Conservation (phyloP, 441 rosid genomes). For the Pelargonium australe region DNA sequence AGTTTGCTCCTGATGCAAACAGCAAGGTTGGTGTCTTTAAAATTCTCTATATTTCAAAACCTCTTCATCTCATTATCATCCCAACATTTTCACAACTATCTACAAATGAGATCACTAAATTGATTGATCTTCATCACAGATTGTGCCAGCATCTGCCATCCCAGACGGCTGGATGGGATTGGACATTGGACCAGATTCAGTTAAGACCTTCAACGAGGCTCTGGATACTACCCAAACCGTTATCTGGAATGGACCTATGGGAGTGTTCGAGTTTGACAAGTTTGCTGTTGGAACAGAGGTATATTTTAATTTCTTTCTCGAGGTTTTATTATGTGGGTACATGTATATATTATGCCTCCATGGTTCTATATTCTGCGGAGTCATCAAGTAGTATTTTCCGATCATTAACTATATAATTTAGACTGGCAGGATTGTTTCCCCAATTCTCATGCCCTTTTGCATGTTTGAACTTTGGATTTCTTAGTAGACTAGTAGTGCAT, state of each 20-base stretch:
- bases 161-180: constrained; percentile 98
- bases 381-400: too few relatives aligned
- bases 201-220: constrained; percentile 61
- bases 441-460: too few relatives aligned
- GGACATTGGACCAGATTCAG: constrained; percentile 84
- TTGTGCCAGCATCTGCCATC: constrained; percentile 65
- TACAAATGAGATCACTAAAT: not conserved
- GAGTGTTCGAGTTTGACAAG: constrained; percentile 84
- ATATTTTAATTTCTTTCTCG: not conserved
- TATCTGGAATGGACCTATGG: constrained; percentile 99
- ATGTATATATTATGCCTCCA: too few relatives aligned
- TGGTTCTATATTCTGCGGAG: too few relatives aligned
- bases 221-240: constrained; percentile 68
- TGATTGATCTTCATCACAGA: constrained; percentile 34
- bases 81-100: not conserved
- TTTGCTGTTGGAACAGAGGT: constrained; percentile 91
- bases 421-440: too few relatives aligned
- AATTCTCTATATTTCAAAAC: not conserved
- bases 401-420: too few relatives aligned
- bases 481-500: too few relatives aligned
- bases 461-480: too few relatives aligned
- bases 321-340: not conserved
- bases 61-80: too few relatives aligned
- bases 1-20: constrained; percentile 76
- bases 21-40: constrained; percentile 52